A percentile compares a stretch with the other conserved stretches of the same genome.
Evolutionary conservation across 73 alveolate species (phyloP).

Genomic region (Paramecium pentaurelia): DNA sequence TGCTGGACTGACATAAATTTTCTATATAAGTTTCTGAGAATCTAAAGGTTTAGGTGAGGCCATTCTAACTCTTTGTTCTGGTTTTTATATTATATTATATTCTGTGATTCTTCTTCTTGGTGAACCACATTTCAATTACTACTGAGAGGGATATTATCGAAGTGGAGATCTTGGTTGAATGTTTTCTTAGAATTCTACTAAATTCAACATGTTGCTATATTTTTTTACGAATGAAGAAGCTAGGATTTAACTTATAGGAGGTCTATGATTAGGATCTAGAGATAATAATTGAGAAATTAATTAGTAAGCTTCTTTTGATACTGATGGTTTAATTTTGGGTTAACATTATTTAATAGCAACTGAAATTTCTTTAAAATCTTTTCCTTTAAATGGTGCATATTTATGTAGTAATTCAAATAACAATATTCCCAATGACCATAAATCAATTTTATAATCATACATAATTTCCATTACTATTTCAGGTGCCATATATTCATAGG

Average conservation of each 20-base stretch:
- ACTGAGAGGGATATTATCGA: not conserved
- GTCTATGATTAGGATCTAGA: slow-evolving; percentile 83
- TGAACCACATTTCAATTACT: slow-evolving; percentile 1
- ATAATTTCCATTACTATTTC: slow-evolving; percentile 81
- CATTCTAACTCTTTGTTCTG: slow-evolving; percentile 3
- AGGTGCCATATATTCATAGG: slow-evolving; percentile 92
- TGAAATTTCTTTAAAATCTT: slow-evolving; percentile 64
- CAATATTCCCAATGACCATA: slow-evolving; percentile 92
- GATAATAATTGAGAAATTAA: slow-evolving; percentile 74
- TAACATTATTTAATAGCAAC: slow-evolving; percentile 62
- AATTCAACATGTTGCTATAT: not conserved
- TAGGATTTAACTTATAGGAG: slow-evolving; percentile 77
- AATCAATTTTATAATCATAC: slow-evolving; percentile 85
- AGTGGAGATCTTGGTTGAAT: not conserved
- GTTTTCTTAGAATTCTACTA: not conserved
- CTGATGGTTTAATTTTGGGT: slow-evolving; percentile 64
- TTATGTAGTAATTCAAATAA: slow-evolving; percentile 91
- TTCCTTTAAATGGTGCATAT: slow-evolving; percentile 80
- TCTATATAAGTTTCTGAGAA: not conserved
- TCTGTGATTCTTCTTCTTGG: slow-evolving; percentile 42
- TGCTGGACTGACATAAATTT: slow-evolving; percentile 29
- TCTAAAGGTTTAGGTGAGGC: not conserved
- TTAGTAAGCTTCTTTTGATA: slow-evolving; percentile 79
- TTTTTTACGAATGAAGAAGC: slow-evolving; percentile 85
- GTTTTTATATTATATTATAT: not conserved